Evolutionary conservation across 495 filamentous ascomycete genomes (phyloP), one percentile per base, ranked within the genome.

Genomic region (Hypoxylon lenormandii): DNA sequence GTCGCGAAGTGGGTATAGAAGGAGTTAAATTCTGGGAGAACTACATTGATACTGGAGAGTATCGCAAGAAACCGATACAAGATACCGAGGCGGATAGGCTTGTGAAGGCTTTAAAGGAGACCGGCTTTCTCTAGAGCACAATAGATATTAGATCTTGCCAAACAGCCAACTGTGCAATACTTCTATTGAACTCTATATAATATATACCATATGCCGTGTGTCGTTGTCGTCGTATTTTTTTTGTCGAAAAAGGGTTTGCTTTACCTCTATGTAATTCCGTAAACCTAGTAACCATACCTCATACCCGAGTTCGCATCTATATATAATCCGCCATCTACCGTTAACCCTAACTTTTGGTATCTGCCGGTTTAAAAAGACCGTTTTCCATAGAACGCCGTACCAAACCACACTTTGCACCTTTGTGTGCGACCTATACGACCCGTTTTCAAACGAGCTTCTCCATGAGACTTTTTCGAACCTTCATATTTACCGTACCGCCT

Each of bases 11-110:
- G 66, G 86, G 92, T 5, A 87, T 94, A 28, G 92, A 95, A 74
- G 92, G 92, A 1, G 74, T 93, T 37, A 86, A 86, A 64, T 96
- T 92, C 70, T 96, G 92, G 92, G 84, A 85, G 69, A 96, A 96
- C 72, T 87, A 79, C 36, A 81, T 84, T 57, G 81, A 81, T 49
- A 80, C 74, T 3, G 79, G 80, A 4, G 79, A 82, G 48, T 66
- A 40, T 66, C 65, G 62, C 56, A 69, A 58, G 50, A 74, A 40
- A 28, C 65, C 58, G 55, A 57, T 48, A 46, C 63, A 60, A 26
- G 21, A 16, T 21, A 49, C 40, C 6, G 67, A 73, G 5, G 26
- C 52, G 11, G 76, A 79, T 23, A 75, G 21, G 38, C 58, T 80
- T 5, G 7, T 74, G 7, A 72, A 72, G 58, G 66, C 69, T 6